These are phyloP conservation scores for Crassisporium funariophilum DNA, from an alignment of 768 basidiomycete genomes.

Conservation along the genomic window DNA sequence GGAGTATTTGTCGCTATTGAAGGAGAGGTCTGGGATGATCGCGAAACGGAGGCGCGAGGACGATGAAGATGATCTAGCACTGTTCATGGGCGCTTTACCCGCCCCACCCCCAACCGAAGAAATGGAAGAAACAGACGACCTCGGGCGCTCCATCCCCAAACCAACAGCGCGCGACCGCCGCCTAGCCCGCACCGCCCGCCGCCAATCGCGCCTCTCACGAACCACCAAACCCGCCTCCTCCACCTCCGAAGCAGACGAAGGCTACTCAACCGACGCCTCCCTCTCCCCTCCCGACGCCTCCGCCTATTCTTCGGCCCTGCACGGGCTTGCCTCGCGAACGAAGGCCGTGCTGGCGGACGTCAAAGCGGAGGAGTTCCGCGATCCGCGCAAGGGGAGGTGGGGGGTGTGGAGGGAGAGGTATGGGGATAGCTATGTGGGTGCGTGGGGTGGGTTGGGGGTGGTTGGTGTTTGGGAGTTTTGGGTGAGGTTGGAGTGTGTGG, in stretches of 20 bases:
- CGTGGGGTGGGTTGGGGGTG: conserved; percentile 89
- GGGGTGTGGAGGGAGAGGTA: conserved; percentile 75
- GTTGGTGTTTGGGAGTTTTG: conserved; percentile 95
- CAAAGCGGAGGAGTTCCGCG: conserved; percentile 77
- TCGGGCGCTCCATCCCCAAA: conserved; percentile 53
- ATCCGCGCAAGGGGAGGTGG: conserved; percentile 72
- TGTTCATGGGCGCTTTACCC: conserved; percentile 62
- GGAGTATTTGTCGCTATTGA: conserved; percentile 70
- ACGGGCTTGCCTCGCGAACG: conserved; percentile 51
- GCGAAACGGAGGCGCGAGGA: conserved; percentile 69
- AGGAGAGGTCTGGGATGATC: conserved; percentile 74
- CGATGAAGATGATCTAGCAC: conserved; percentile 76
- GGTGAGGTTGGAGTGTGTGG: conserved; percentile 82
- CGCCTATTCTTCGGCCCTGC: conserved; percentile 68
- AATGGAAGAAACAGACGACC: conserved; percentile 54
- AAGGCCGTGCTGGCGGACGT: conserved; percentile 78
- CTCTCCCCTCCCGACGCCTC: conserved; percentile 64
- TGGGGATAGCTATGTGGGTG: conserved; percentile 80
- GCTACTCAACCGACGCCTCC: conserved; percentile 85
- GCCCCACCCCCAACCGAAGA: conserved; percentile 26
- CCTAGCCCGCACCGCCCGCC: conserved; percentile 59
- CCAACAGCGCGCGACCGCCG: conserved; percentile 60
- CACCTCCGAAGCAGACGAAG: conserved; percentile 39
- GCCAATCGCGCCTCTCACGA: conserved; percentile 41
- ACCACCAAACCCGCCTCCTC: conserved; percentile 12